phyloP scores from a whole-genome alignment of 345 rosid species.

The Hibiscus trionum region DNA sequence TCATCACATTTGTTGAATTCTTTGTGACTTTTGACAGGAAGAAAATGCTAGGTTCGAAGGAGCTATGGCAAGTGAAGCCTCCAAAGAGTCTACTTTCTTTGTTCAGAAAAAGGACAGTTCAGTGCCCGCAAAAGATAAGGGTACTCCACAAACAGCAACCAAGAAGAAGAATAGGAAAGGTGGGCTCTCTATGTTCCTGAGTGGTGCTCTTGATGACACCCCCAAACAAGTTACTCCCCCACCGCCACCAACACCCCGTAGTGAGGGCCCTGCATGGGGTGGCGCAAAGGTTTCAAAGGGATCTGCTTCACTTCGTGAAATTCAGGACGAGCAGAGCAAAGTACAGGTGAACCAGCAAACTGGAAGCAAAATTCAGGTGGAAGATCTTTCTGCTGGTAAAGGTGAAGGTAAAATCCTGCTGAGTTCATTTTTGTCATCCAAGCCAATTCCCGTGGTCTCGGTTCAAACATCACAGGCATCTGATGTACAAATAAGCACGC shows the following conservation, averaged over 20 bases:
- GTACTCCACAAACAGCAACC: conserved; percentile 24
- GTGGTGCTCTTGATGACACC: conserved; percentile 85
- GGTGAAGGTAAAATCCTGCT: conserved; percentile 53
- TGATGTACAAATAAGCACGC: conserved; percentile 68
- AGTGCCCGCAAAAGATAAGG: conserved; percentile 37
- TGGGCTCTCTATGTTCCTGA: conserved; percentile 93
- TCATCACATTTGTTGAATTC: conserved; percentile 10
- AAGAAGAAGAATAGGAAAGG: conserved; percentile 90
- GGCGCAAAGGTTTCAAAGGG: conserved; percentile 79
- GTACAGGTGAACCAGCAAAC: conserved; percentile 26
- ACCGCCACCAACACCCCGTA: conserved; percentile 57
- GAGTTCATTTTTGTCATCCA: conserved; percentile 66
- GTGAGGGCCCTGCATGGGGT: conserved; percentile 94
- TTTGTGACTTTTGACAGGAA: conserved; percentile 33
- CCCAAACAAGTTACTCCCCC: conserved; percentile 43
- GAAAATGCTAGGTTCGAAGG: conserved; percentile 16
- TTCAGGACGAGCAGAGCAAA: conserved; percentile 86
- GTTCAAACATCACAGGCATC: conserved; percentile 31
- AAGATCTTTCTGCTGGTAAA: conserved; percentile 27
- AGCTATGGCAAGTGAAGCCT: conserved; percentile 19
- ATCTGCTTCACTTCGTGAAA: conserved; percentile 69
- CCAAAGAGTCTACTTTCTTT: conserved; percentile 30
- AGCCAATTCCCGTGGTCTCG: conserved; percentile 61
- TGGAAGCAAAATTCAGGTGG: conserved; percentile 34
- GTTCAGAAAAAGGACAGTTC: conserved; percentile 34